Evolutionary conservation across 352 stramenopile genomes (phyloP), one percentile per base, ranked within the genome.

Genomic region (Globisporangium rhizosaccharum): DNA sequence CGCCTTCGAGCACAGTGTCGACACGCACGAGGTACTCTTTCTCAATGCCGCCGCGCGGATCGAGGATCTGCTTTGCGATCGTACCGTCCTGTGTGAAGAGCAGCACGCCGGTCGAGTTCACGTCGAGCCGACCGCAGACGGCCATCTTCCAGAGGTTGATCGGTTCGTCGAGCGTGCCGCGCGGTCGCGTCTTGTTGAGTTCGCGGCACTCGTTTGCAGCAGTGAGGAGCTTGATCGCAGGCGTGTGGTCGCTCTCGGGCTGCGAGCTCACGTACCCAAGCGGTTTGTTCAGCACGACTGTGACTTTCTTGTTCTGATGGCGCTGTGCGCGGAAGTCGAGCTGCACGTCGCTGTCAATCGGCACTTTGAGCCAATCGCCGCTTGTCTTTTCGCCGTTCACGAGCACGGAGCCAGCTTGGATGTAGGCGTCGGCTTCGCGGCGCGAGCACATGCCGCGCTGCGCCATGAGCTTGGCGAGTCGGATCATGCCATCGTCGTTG

Each of bases 11-110:
- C 25, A 76, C 68, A 12, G 78, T 50, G 51, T 90, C 68, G 1
- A 94, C 81, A 20, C 83, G 82, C 36, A 94, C 81, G 25, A 92
- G 75, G 56, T 94, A 94, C 62, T 94, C 85, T 59, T 94, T 94
- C 70, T 92, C 80, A 15, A 94, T 70, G 33, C 75, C 70, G 48
- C 79, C 67, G 12, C 76, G 79, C 25, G 85, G 82, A 53, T 92
- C 85, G 51, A 94, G 55, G 49, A 94, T 74, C n/a, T 71, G 67
- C 65, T 92, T 94, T 23, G 85, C 85, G 1, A 94, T 57, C 25
- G 68, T 77, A 7, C 84, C 85, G 61, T 94, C 82, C 62, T 94
- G 85, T 5, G 85, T 92, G 58, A 92, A 94, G 26, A 92, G 57
- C 46, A 94, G 63, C 47, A 94, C 53, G 10, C 85, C 85, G 9